These are phyloP conservation scores for Daldinia vernicosa DNA, from an alignment of 495 filamentous ascomycete genomes.

Conservation along the genomic window DNA sequence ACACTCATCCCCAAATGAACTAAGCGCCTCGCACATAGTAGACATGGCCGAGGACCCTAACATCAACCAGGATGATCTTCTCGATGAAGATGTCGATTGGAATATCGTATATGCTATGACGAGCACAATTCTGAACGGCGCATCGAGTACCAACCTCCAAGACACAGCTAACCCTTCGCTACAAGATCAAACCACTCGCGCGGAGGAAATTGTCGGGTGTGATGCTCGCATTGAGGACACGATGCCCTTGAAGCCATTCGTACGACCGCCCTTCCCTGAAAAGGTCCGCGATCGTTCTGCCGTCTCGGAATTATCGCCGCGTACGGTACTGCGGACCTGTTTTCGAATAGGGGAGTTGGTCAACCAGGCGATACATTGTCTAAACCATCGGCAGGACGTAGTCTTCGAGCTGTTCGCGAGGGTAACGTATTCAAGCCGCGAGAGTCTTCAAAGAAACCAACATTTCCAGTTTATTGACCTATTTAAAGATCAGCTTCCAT, in stretches of 20 bases:
- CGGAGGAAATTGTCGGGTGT: neutral
- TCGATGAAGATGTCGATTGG: constrained; percentile 53
- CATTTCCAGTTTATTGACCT: constrained; percentile 68
- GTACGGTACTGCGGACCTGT: constrained; percentile 62
- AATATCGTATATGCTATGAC: constrained; percentile 40
- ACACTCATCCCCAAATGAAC: constrained; percentile 26
- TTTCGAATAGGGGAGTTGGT: constrained; percentile 69
- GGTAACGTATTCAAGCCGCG: constrained; percentile 62
- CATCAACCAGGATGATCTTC: constrained; percentile 38
- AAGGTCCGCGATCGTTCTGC: constrained; percentile 60
- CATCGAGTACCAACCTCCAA: constrained; percentile 1
- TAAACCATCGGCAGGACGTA: constrained; percentile 50
- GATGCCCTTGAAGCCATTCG: constrained; percentile 50
- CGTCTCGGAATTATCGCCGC: constrained; percentile 60
- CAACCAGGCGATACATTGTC: constrained; percentile 51
- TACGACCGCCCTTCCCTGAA: constrained; percentile 59
- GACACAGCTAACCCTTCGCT: neutral
- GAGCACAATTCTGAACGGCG: constrained; percentile 16
- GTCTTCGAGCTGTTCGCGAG: constrained; percentile 68
- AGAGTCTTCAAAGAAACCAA: constrained; percentile 55
- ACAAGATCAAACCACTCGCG: neutral
- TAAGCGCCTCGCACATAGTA: constrained; percentile 5
- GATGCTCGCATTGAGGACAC: neutral
- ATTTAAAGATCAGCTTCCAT: constrained; percentile 64
- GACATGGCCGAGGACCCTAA: neutral